These are phyloP conservation scores for Lyophyllum atratum DNA, from an alignment of 768 basidiomycete genomes.

Conservation along the genomic window DNA sequence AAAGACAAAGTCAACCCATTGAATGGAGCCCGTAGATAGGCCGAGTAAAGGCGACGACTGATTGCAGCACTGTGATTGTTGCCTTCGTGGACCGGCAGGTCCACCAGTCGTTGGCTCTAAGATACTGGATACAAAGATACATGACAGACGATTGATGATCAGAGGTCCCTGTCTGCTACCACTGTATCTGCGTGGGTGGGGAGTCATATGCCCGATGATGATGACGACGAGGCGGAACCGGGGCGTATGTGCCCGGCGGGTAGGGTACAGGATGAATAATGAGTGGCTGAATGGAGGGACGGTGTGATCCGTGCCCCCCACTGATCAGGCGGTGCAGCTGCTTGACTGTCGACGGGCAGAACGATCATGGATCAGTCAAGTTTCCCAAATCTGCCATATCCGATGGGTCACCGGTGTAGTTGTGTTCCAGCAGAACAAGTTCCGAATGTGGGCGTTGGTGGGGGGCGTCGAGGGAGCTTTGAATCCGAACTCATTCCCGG, in stretches of 20 bases:
- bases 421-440: background rate
- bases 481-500: background rate
- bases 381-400: background rate
- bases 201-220: background rate
- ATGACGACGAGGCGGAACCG: background rate
- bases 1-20: too few species aligned
- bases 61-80: slow-evolving; percentile 5
- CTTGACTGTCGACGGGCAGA: background rate
- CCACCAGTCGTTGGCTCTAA: too few species aligned
- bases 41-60: too few species aligned
- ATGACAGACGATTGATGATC: slow-evolving; percentile 2
- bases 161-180: background rate
- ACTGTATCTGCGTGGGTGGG: background rate
- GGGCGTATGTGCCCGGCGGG: background rate
- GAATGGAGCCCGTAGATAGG: too few species aligned
- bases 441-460: background rate
- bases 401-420: background rate
- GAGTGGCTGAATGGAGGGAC: too few species aligned
- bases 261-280: background rate
- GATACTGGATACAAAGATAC: too few species aligned
- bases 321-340: background rate
- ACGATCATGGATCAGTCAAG: background rate
- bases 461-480: background rate
- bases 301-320: background rate
- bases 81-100: slow-evolving; percentile 1